These are phyloP conservation scores for Teratosphaeria zuluensis DNA, from an alignment of 2,329 filamentous ascomycete species.

Conservation along the genomic window DNA sequence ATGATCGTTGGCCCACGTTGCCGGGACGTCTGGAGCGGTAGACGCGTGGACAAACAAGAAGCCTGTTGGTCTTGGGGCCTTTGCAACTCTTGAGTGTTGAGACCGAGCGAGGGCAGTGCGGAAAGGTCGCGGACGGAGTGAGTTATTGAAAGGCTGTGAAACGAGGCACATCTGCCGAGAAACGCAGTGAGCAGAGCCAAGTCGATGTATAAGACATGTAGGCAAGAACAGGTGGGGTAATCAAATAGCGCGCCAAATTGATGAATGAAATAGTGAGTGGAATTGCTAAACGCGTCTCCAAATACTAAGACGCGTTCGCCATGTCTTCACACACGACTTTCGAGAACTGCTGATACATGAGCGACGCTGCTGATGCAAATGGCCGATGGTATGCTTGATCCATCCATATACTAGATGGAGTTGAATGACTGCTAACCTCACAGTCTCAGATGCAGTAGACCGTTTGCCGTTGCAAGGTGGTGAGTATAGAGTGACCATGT, in stretches of 20 bases:
- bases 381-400: not conserved
- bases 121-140: too few relatives aligned
- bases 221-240: not conserved
- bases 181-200: too few relatives aligned
- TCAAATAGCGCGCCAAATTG: not conserved
- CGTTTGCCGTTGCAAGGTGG: not conserved
- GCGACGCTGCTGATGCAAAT: not conserved
- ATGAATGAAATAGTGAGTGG: not conserved
- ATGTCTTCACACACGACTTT: not conserved
- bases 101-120: too few relatives aligned
- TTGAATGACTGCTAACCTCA: not conserved
- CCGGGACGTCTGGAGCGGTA: not conserved
- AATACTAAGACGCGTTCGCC: not conserved
- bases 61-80: too few relatives aligned
- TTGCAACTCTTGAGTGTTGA: too few relatives aligned
- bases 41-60: not conserved
- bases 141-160: too few relatives aligned
- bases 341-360: not conserved
- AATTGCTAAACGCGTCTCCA: not conserved
- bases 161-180: too few relatives aligned
- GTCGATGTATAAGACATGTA: too few relatives aligned
- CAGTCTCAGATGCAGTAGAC: not conserved
- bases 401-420: not conserved
- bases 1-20: not conserved
- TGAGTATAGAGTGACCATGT: not conserved